Evolutionary conservation across 2,329 filamentous ascomycete species (phyloP), one percentile per base, ranked within the genome.

Genomic region (Phialophora macrospora): DNA sequence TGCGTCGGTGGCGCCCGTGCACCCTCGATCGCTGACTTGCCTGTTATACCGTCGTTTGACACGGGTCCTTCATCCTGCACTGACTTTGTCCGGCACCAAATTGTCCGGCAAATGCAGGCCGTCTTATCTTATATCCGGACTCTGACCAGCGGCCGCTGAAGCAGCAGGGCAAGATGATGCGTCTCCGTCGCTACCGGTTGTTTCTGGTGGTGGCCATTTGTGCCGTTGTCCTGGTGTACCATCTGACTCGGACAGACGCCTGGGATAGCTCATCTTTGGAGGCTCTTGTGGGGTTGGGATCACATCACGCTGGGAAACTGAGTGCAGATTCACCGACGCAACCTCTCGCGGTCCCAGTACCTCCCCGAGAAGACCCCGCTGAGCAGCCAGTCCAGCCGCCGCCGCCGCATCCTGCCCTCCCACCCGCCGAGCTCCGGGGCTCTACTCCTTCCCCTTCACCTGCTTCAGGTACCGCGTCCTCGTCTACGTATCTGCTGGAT

Each of bases 161-260:
- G 24, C 51, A 55, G n/a, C 5, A 28, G 44, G 59, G 66, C 24
- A 44, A 44, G 63, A 83, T 83, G 81, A 74, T 82, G 72, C 80
- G 80, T 61, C 72, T 81, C 66, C 81, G 81, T 60, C 79, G 81
- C 69, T 83, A 83, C 71, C 78, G 81, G 63, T 72, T 80, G 38
- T 80, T 81, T 62, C 68, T 83, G 60, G 70, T 80, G 44, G 80
- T 83, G 63, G 79, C 80, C 34, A 73, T 78, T 61, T 73, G 81
- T 62, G 74, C 79, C 20, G 69, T 80, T 46, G 72, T 82, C 48
- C 73, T 80, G 2, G 74, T 87, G 60, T 80, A 86, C 71, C 82
- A 83, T 69, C 85, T 86, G 68, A 75, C 78, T 38, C 77, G 77
- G 56, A 79, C 82, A 65, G 78, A 77, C 64, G 75, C 80, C 62